These are phyloP conservation scores for Beauveria sp. DNA, from an alignment of 2,329 filamentous ascomycete genomes.

Conservation along the genomic window DNA sequence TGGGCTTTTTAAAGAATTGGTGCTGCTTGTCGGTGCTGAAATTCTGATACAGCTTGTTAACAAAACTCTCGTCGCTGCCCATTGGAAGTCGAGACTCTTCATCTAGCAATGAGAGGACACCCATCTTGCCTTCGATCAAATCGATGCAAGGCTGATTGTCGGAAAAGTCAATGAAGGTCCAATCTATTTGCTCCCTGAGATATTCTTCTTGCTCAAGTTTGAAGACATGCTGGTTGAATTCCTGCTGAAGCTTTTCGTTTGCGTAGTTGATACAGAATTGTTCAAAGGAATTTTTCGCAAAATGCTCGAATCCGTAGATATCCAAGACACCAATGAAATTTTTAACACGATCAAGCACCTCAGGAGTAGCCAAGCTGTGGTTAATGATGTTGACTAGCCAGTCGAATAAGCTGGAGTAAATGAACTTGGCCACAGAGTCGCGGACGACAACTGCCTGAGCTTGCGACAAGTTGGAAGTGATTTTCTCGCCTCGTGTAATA, in stretches of 20 bases:
- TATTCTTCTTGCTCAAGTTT: slow-evolving; percentile 99
- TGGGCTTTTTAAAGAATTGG: slow-evolving; percentile 96
- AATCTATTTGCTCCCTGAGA: slow-evolving; percentile 90
- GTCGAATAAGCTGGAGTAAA: slow-evolving; percentile 97
- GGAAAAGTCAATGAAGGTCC: slow-evolving; percentile 99
- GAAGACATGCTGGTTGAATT: slow-evolving; percentile 99
- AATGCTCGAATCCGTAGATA: slow-evolving; percentile 99
- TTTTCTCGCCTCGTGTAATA: slow-evolving; percentile 93
- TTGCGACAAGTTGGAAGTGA: slow-evolving; percentile 88
- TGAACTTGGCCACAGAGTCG: slow-evolving; percentile 96
- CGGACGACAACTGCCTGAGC: slow-evolving; percentile 90
- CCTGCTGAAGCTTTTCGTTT: slow-evolving; percentile 97
- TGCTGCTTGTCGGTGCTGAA: slow-evolving; percentile 76
- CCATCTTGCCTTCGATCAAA: slow-evolving; percentile 92
- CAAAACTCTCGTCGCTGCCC: slow-evolving; percentile 95
- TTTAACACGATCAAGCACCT: slow-evolving; percentile 70
- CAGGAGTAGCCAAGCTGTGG: slow-evolving; percentile 76
- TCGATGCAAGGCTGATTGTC: slow-evolving; percentile 99
- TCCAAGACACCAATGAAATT: slow-evolving; percentile 97
- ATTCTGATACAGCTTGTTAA: slow-evolving; percentile 91
- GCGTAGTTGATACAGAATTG: slow-evolving; percentile 99
- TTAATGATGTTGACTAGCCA: slow-evolving; percentile 99
- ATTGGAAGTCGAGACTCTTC: slow-evolving; percentile 95
- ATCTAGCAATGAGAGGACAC: slow-evolving; percentile 83
- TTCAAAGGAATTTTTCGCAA: slow-evolving; percentile 98